Evolutionary conservation across 805 yeast species (phyloP), one percentile per base, ranked within the genome.

Genomic region (Candida railenensis): DNA sequence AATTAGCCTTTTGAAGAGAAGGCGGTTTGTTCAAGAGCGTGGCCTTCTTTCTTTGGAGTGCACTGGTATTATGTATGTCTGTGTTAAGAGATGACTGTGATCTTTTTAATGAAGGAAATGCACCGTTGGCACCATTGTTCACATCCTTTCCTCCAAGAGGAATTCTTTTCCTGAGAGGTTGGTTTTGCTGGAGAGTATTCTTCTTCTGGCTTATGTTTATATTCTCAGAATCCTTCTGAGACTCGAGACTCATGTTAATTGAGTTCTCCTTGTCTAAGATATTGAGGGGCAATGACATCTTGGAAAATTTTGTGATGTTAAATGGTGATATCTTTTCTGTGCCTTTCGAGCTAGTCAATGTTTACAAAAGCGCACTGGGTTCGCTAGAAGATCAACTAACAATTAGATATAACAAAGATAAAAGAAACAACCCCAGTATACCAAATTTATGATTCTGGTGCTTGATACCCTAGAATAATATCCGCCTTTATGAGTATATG

Each of bases 81-180:
- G 44, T 25, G 19, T 40, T 44, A 21, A 53, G 30, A 37, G 57
- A 47, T 5, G 68, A 53, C 38, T 65, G 62, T 3, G 73, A 65
- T 42, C 73, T 58, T 38, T 53, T 65, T 45, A 71, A 57, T 1
- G 58, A 47, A 5, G 66, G 45, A 64, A 22, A 59, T 28, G 32
- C 8, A n/a, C n/a, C n/a, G n/a, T n/a, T n/a, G 36, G 36, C 37
- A 16, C 51, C 50, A 34, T 50, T 50, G 52, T 71, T 71, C 34
- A 58, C 66, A 52, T 66, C 67, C 47, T 71, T 71, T 1, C 76
- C 76, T 3, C 74, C 71, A 42, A 71, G 59, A 3, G 77, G 77
- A 7, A 62, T 56, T 45, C 76, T 53, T 30, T 53, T 57, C 8
- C 36, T n/a, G 33, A 43, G 4, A 41, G 45, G 21, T 41, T 44